Evolutionary conservation across 176 grass and related monocot genomes (phyloP), one percentile per base, ranked within the genome.

Genomic region (Coix lacrymajobi): DNA sequence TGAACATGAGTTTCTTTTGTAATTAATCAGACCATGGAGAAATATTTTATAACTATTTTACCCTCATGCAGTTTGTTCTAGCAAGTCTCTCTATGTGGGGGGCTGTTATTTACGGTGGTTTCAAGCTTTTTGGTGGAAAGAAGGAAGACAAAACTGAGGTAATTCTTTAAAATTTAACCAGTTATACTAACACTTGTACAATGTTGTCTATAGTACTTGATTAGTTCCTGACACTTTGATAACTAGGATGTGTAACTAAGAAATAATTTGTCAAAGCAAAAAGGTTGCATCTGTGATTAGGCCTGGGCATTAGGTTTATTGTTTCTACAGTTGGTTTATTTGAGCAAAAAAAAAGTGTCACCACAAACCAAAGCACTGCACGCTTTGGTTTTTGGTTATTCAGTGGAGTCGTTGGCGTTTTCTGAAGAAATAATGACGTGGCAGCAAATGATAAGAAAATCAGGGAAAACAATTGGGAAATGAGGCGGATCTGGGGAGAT

Each of bases 1-100:
- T 4, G 54, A 58, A 58, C 52, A 56, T 63, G 11, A 25, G 54
- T 11, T 46, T 44, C 62, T 51, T 75, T 57, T 17, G 39, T 57
- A 69, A 22, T 44, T 8, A 64, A 15, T 28, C 41, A 8, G 1
- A 51, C 49, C 13, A 30, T 56, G 11, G 5, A 25, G 17, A 8
- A 26, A 4, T 2, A n/a, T 65, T 8, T 66, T 30, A 66, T 77
- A 20, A 69, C 28, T 66, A 66, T 83, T 12, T 48, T 44, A 20
- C 68, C 10, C 25, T 36, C 75, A 15, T 85, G 44, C 61, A 97
- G 94, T 91, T 97, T 88, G 94, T 97, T 45, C 78, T 97, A 20
- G 70, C 85, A 39, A 97, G 91, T 56, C 61, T 97, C 3, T 76
- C 81, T 4, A 78, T 73, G 85, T 97, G 94, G 94, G 94, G 89